Base-by-base conservation (phyloP, 2,329 filamentous ascomycete species). In the Fusarium sulawesiense region DNA sequence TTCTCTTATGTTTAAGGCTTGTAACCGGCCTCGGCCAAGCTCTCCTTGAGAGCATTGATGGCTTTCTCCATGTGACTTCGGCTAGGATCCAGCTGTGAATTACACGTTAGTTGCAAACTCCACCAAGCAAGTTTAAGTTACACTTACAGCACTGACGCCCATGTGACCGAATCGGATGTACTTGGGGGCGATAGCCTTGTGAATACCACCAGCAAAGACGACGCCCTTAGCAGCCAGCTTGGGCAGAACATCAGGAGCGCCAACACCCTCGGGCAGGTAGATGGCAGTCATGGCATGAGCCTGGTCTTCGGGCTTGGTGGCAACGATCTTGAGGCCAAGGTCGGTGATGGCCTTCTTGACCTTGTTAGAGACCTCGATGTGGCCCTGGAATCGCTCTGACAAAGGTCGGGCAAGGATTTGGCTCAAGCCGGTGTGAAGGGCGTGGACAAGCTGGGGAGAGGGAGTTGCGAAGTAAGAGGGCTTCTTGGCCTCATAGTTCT, bases 221-320 rank as follows among this genome's bases (percentile, higher is more conserved):
- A 99, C 92, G 30, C 94, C 94, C 81, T 92, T 94, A 83, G 92
- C 93, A 68, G 93, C 81, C 68, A 99, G 84, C 78, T 89, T 94
- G 14, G 96, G 94, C 56, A 99, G 86, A 34, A 99, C 85, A 71
- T 97, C 93, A 4, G 94, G 87, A 30, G 92, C 91, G 74, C 91
- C 90, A 56, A 98, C 83, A 42, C 87, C 91, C 66, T 98, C 93
- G 3, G 96, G 96, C 58, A 99, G 87, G 81, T 96, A 98, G 73
- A 99, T 96, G 62, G 96, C 95, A 6, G 96, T 99, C 96, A 99
- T 99, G 76, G 93, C 94, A 80, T 97, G 95, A 44, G 96, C 94
- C 83, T 98, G 95, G 81, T 97, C 92, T 76, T 95, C 93, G 0
- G 92, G 91, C 80, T 95, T 92, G 37, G 88, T 81, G 23, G 96